A percentile compares a stretch with the other conserved stretches of the same genome.
Conservation (phyloP, 768 basidiomycete genomes). For the Tubosaeta sp. region DNA sequence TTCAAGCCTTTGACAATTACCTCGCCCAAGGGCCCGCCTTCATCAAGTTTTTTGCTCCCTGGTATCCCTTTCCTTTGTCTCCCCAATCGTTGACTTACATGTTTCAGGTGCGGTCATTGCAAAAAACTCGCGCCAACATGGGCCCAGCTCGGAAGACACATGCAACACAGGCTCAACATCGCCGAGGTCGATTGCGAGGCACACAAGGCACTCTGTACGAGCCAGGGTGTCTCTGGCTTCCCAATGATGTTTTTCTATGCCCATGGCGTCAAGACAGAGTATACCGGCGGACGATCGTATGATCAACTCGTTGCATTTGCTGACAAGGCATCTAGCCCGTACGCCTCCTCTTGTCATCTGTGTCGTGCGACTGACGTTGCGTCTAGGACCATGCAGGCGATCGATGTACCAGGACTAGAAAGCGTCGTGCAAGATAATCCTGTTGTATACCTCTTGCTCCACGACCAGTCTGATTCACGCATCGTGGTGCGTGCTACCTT, state of each 20-base stretch:
- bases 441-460: slow-evolving; percentile 48
- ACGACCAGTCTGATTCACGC: slow-evolving; percentile 30
- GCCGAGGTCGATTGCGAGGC: slow-evolving; percentile 90
- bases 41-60: slow-evolving; percentile 88
- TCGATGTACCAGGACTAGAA: slow-evolving; percentile 11
- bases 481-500: slow-evolving; percentile 29
- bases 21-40: slow-evolving; percentile 49
- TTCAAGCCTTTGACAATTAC: slow-evolving; percentile 36
- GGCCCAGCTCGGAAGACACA: slow-evolving; percentile 63
- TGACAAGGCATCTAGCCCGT: slow-evolving; percentile 71
- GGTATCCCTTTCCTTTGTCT: slow-evolving; percentile 37
- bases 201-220: slow-evolving; percentile 59
- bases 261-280: slow-evolving; percentile 62
- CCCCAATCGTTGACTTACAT: not conserved
- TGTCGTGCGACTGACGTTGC: not conserved
- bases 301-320: slow-evolving; percentile 71
- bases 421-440: slow-evolving; percentile 7
- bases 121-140: slow-evolving; percentile 87
- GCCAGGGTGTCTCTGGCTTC: slow-evolving; percentile 70
- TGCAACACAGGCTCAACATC: slow-evolving; percentile 70
- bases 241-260: slow-evolving; percentile 76
- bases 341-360: slow-evolving; percentile 27
- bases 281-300: slow-evolving; percentile 66
- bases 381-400: slow-evolving; percentile 18
- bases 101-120: slow-evolving; percentile 83